phyloP scores from a whole-genome alignment of 1,284 basidiomycete genomes.

The Rhodotorula sp. region DNA sequence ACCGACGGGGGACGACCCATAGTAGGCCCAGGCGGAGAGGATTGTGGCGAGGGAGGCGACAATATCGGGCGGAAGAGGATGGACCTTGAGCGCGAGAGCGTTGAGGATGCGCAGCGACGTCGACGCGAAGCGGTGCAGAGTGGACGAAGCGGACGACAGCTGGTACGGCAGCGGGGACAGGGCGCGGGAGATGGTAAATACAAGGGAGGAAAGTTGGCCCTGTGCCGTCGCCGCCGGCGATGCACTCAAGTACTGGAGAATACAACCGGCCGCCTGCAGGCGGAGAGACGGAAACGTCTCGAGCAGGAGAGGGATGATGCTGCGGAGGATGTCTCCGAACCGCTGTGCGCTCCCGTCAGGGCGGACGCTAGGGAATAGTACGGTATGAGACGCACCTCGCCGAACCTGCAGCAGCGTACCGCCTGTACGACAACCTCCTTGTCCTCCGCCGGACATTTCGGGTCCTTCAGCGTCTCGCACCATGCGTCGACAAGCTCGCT shows the following conservation, averaged over 20 bases:
- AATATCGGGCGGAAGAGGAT: not conserved
- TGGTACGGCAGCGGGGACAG: slow-evolving; percentile 10
- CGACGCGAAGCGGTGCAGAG: slow-evolving; percentile 18
- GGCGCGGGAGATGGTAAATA: not conserved
- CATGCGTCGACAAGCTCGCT: not conserved
- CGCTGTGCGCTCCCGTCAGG: not conserved
- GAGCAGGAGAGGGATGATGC: slow-evolving; percentile 4
- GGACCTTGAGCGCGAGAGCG: slow-evolving; percentile 6
- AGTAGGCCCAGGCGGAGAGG: slow-evolving; percentile 14
- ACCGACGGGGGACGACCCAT: not conserved
- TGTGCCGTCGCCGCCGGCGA: not conserved
- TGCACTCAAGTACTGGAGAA: slow-evolving; percentile 17
- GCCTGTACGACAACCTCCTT: slow-evolving; percentile 15
- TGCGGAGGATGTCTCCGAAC: slow-evolving; percentile 4
- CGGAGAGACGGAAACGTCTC: slow-evolving; percentile 8
- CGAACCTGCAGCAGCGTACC: not conserved
- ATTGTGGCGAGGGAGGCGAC: not conserved
- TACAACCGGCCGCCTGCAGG: slow-evolving; percentile 11
- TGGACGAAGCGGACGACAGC: slow-evolving; percentile 6
- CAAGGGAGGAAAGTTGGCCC: accelerated
- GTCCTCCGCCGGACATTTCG: not conserved
- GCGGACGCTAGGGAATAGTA: not conserved
- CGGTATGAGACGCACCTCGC: not conserved
- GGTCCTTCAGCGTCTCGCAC: not conserved
- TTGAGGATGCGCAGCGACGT: slow-evolving; percentile 27